phyloP scores from a whole-genome alignment of 441 rosid genomes.

The Metrosideros polymorpha region DNA sequence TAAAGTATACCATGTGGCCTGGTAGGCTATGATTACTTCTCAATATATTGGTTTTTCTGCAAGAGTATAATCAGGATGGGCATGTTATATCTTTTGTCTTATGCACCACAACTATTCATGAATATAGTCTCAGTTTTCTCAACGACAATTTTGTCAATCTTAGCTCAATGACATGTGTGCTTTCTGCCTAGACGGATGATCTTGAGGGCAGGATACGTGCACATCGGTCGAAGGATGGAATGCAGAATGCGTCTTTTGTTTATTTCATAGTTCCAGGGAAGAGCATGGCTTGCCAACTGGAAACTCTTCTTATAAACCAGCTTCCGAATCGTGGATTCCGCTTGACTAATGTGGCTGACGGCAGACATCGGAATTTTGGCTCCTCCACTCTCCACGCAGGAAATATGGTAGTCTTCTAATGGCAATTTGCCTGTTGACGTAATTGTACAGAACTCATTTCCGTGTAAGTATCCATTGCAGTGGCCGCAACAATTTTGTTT shows the following conservation, averaged over 20 bases:
- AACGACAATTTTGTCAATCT: neutral
- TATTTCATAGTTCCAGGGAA: slow-evolving; percentile 83
- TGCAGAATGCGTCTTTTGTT: slow-evolving; percentile 65
- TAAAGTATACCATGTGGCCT: neutral
- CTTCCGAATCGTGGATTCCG: slow-evolving; percentile 56
- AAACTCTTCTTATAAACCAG: slow-evolving; percentile 96
- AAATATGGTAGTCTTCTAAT: slow-evolving; percentile 20
- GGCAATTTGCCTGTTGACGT: neutral
- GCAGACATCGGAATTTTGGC: slow-evolving; percentile 89
- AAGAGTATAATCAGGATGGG: neutral
- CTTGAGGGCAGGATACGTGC: slow-evolving; percentile 74
- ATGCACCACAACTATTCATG: neutral
- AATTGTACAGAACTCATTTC: neutral
- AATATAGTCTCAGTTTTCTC: neutral
- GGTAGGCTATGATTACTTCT: neutral
- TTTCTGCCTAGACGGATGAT: slow-evolving; percentile 59
- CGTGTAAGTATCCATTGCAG: neutral
- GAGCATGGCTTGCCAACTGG: slow-evolving; percentile 89
- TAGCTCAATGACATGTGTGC: neutral
- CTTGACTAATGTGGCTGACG: slow-evolving; percentile 72
- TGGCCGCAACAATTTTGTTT: slow-evolving; percentile 54
- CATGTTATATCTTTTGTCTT: neutral
- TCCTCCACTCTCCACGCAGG: slow-evolving; percentile 27
- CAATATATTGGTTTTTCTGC: neutral
- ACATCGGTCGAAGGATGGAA: slow-evolving; percentile 66